Base-by-base conservation (phyloP, 164 flowering plant species). In the Tinospora cordifolia region DNA sequence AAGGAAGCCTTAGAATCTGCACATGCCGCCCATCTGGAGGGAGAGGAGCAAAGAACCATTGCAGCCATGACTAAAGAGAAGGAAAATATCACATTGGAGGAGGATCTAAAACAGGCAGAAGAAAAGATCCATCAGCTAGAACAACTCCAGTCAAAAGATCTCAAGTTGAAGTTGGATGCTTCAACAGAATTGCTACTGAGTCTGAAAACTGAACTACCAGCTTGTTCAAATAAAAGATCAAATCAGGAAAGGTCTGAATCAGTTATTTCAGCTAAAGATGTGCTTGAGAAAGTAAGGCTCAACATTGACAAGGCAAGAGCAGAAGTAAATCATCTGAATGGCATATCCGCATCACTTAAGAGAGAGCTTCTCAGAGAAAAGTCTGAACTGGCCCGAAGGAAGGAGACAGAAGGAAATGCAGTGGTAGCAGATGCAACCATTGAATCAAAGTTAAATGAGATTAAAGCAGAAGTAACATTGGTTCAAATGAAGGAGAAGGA, bases 351-450 rank as follows among this genome's bases (percentile, higher is more conserved):
- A 5, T 89, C 97, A 4, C 83, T 94, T 63, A 69, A 86, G 51
- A 68, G 84, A 3, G 93, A 94, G 70, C 85, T 94, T 14, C 87
- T 88, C 71, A 84, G 62, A 17, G 98, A 92, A 77, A 89, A 87
- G 38, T 71, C 85, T 1, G 89, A 86, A 72, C 84, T 92, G 12
- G 72, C 82, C 46, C 69, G 78, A 40, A 77, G 88, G 69, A 83
- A 62, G 69, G 92, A 90, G 77, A 84, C 91, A 75, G 93, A 94
- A 83, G 97, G 90, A 44, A 92, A 84, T 91, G 90, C 95, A 34
- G 81, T 87, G 0, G 74, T 86, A 19, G 87, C 87, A 6, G 92
- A 89, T 71, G 83, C 90, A 49, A 86, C 98, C 68, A 81, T 94
- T 41, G 93, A 92, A 77, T 85, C 92, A n/a, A 97, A 94, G 71